A percentile compares a stretch with the other conserved stretches of the same genome.
phyloP scores from a whole-genome alignment of 2,329 filamentous ascomycete genomes.

The Onygena corvina region DNA sequence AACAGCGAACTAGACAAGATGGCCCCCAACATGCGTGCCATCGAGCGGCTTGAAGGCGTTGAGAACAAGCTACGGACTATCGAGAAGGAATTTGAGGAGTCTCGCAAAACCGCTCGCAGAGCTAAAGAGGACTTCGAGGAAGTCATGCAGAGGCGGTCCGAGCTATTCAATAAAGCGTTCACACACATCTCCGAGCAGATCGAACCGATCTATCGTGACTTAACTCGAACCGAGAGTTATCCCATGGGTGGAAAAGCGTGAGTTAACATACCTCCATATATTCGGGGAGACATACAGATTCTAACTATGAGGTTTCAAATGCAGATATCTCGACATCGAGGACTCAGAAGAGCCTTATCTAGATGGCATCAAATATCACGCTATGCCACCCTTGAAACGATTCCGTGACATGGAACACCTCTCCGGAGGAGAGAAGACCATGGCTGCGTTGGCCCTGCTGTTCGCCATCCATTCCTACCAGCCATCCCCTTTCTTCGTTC shows the following conservation, averaged over 20 bases:
- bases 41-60: slow-evolving; percentile 78
- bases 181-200: slow-evolving; percentile 92
- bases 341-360: slow-evolving; percentile 95
- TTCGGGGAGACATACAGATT: neutral
- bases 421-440: slow-evolving; percentile 95
- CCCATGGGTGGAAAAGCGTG: slow-evolving; percentile 71
- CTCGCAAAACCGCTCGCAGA: slow-evolving; percentile 58
- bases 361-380: slow-evolving; percentile 93
- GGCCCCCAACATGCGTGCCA: slow-evolving; percentile 91
- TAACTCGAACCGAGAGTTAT: slow-evolving; percentile 82
- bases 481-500: slow-evolving; percentile 90
- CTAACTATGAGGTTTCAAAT: neutral
- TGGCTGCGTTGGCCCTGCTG: slow-evolving; percentile 88
- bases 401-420: slow-evolving; percentile 99
- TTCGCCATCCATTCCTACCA: slow-evolving; percentile 97
- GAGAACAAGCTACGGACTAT: slow-evolving; percentile 70
- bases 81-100: slow-evolving; percentile 79
- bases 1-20: slow-evolving; percentile 79
- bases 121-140: slow-evolving; percentile 74
- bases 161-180: slow-evolving; percentile 92
- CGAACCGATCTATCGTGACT: slow-evolving; percentile 81
- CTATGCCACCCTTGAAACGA: slow-evolving; percentile 94
- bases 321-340: slow-evolving; percentile 74
- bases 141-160: slow-evolving; percentile 69
- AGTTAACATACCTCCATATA: slow-evolving; percentile 18